Percentiles rank a stretch among this genome's conserved stretches.
Conservation (phyloP, 345 rosid species). For the Atalantia buxifolia region DNA sequence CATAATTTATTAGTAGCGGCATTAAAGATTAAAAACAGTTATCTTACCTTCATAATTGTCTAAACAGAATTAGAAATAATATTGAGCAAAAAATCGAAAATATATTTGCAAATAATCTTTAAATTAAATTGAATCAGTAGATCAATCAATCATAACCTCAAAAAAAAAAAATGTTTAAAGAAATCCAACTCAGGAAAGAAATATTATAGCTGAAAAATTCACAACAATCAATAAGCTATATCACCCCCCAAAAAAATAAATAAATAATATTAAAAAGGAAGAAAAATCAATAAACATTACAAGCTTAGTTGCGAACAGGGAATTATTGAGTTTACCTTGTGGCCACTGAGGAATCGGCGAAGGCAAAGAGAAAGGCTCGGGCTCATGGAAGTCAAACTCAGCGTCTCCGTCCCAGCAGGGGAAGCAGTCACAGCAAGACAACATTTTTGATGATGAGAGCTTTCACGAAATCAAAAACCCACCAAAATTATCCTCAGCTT, state of each 20-base stretch:
- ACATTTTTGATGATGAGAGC: conserved; percentile 32
- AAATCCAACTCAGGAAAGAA: background rate
- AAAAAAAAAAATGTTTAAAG: too few species aligned
- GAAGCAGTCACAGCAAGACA: conserved; percentile 58
- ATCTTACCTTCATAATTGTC: background rate
- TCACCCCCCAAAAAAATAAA: background rate
- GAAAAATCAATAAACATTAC: background rate
- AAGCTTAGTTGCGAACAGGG: background rate
- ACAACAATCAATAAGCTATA: background rate
- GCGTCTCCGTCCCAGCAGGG: conserved; percentile 35
- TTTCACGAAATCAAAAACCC: conserved; percentile 27
- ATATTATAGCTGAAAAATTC: background rate
- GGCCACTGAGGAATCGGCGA: conserved; percentile 72
- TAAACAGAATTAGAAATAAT: background rate
- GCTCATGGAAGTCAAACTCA: conserved; percentile 24
- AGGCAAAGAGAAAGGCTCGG: conserved; percentile 63
- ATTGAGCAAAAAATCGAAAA: background rate
- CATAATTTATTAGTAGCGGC: background rate
- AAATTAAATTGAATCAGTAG: background rate
- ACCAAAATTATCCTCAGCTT: background rate
- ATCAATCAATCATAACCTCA: background rate
- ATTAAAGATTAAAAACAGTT: background rate
- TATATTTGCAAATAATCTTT: background rate
- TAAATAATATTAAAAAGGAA: background rate
- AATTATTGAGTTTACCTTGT: conserved; percentile 35